phyloP scores from a whole-genome alignment of 2,329 filamentous ascomycete genomes.

The Clathrospora elynae region DNA sequence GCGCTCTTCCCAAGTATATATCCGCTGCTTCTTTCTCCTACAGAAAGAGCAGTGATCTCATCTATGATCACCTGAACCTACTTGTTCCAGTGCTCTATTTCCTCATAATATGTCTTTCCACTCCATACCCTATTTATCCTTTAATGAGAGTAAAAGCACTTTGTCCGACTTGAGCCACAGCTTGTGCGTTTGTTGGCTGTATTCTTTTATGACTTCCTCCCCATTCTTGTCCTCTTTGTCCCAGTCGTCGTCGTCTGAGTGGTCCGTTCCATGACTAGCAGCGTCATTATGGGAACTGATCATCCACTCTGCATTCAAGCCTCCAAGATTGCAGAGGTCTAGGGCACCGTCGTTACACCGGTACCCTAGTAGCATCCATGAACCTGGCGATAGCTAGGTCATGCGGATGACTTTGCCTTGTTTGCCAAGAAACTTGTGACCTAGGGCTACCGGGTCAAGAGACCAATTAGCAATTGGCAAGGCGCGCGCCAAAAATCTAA shows the following conservation, averaged over 20 bases:
- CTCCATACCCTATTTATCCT: constrained; percentile 14
- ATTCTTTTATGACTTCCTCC: constrained; percentile 12
- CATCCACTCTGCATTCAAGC: constrained; percentile 13
- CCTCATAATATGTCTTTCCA: constrained; percentile 17
- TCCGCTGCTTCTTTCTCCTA: too few relatives aligned
- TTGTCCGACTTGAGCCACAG: constrained; percentile 16
- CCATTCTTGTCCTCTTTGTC: constrained; percentile 14
- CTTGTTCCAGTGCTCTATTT: too few relatives aligned
- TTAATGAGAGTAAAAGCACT: constrained; percentile 17
- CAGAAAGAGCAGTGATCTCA: too few relatives aligned
- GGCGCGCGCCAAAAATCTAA: too few relatives aligned
- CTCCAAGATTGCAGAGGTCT: constrained; percentile 9
- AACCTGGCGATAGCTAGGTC: background rate
- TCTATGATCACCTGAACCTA: too few relatives aligned
- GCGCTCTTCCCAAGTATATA: too few relatives aligned
- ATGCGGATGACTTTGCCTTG: constrained; percentile 4
- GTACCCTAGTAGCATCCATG: constrained; percentile 4
- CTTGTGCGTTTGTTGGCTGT: constrained; percentile 11
- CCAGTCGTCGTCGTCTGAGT: constrained; percentile 16
- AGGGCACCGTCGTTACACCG: background rate
- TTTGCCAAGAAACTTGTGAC: constrained; percentile 5
- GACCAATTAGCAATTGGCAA: background rate
- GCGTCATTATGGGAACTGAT: constrained; percentile 11
- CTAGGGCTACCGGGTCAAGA: background rate
- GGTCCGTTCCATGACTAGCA: constrained; percentile 13